Evolutionary conservation across 148 eudicot genomes (phyloP), one percentile per base, ranked within the genome.

Genomic region (Salicornia ramosissima): DNA sequence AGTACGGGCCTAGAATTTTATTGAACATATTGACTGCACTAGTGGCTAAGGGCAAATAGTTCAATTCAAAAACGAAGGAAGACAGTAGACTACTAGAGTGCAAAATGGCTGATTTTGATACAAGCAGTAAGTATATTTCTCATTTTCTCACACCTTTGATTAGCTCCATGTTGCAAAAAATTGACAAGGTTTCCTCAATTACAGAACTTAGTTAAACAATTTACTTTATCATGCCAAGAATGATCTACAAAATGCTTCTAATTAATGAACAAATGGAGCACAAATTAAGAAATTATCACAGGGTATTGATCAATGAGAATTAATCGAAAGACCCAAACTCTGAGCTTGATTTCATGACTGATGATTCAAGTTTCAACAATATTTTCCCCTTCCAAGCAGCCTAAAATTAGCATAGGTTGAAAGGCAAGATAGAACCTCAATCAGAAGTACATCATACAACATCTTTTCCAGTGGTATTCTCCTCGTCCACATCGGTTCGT

Each of bases 301-400:
- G 60, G 19, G 1, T n/a, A 53, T 15, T 25, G 31, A 54, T 24
- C 16, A 13, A 55, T 58, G 24, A 58, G 40, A 58, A 58, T 58
- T 30, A 6, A 30, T 18, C 63, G 2, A 61, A 36, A 34, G 16
- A 21, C 28, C 65, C 3, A n/a, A 30, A 58, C 45, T 63, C 22
- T 14, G 14, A 63, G 30, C 67, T 25, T n/a, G 16, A 26, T 14
- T 4, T 10, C 0, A 39, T 63, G 22, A 36, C 40, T 39, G 10
- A 63, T 33, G 26, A 33, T 39, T 5, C 10, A 22, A 22, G 49
- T 63, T 63, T 63, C 18, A 22, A 63, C 67, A 63, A 63, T 4
- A 30, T 15, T 63, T 22, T 6, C 26, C 24, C 16, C 43, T 39
- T 39, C 50, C 47, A 63, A 63, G 65, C 65, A 36, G 67, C 67